Evolutionary conservation across 768 basidiomycete genomes (phyloP).

Genomic region (Russula lepida): DNA sequence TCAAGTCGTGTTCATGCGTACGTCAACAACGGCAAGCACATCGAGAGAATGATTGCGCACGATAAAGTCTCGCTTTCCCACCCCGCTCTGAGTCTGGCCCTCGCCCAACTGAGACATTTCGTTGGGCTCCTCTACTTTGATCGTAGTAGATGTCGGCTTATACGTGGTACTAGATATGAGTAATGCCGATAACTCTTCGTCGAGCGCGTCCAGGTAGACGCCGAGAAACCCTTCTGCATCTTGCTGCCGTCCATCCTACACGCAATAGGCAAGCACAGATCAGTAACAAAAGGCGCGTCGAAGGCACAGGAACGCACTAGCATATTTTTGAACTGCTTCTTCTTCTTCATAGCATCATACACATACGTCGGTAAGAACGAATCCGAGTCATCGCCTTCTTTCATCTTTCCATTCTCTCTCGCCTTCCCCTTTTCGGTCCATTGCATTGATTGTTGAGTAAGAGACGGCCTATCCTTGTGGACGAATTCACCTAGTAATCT

Average conservation of each 20-base stretch:
- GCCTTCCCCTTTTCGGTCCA: slow-evolving; percentile 27
- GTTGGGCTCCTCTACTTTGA: slow-evolving; percentile 37
- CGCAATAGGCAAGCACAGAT: slow-evolving; percentile 5
- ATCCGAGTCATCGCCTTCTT: slow-evolving; percentile 45
- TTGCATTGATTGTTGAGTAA: slow-evolving; percentile 1
- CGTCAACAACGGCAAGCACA: not conserved
- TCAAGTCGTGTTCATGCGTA: slow-evolving; percentile 1
- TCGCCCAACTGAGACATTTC: slow-evolving; percentile 44
- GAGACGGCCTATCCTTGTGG: slow-evolving; percentile 27
- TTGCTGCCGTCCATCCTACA: slow-evolving; percentile 84
- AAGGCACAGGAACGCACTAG: slow-evolving; percentile 41
- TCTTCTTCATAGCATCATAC: slow-evolving; percentile 89
- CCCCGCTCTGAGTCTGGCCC: slow-evolving; percentile 91
- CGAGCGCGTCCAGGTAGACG: slow-evolving; percentile 88
- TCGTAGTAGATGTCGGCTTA: slow-evolving; percentile 25
- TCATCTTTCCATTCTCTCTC: slow-evolving; percentile 35
- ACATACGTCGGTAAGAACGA: slow-evolving; percentile 80
- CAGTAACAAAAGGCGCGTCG: not conserved
- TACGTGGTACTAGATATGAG: slow-evolving; percentile 42
- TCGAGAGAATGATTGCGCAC: slow-evolving; percentile 36
- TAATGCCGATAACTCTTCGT: slow-evolving; percentile 78
- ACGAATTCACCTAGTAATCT: slow-evolving; percentile 74
- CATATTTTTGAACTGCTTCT: slow-evolving; percentile 90
- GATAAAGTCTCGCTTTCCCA: slow-evolving; percentile 81
- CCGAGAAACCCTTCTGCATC: slow-evolving; percentile 98